Percentiles rank a stretch among this genome's conserved stretches.
These are phyloP conservation scores for Stenocarpella maydis DNA, from an alignment of 2,329 filamentous ascomycete genomes.

Conservation along the genomic window DNA sequence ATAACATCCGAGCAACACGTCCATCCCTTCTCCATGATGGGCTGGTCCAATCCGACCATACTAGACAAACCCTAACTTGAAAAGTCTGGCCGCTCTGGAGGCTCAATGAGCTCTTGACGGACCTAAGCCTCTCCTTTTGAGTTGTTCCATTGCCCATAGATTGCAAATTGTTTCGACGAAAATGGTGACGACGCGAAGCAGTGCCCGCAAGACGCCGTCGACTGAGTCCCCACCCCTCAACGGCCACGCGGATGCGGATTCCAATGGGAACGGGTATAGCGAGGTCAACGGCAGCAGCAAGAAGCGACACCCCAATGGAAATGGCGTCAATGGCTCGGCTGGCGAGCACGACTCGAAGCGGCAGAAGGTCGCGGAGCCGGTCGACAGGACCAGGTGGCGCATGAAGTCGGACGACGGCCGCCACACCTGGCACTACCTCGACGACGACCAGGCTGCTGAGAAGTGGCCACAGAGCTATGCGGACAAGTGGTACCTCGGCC, in stretches of 20 bases:
- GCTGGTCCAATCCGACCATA: neutral
- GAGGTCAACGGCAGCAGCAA: slow-evolving; percentile 39
- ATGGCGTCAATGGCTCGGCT: slow-evolving; percentile 34
- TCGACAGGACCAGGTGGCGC: slow-evolving; percentile 85
- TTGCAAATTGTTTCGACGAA: neutral
- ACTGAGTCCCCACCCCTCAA: neutral
- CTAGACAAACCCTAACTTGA: neutral
- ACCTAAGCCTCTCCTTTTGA: neutral
- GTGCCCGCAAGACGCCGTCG: slow-evolving; percentile 24
- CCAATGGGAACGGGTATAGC: slow-evolving; percentile 37
- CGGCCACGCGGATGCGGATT: slow-evolving; percentile 34
- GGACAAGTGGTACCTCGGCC: slow-evolving; percentile 88
- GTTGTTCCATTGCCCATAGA: neutral
- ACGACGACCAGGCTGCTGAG: slow-evolving; percentile 72
- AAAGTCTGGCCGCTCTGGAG: neutral
- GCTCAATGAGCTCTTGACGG: neutral
- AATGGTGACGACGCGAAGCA: slow-evolving; percentile 39
- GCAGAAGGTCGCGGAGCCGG: slow-evolving; percentile 64
- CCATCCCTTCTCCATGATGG: neutral
- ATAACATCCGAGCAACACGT: neutral
- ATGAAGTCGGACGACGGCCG: slow-evolving; percentile 82
- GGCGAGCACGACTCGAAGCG: slow-evolving; percentile 49
- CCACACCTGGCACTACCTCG: slow-evolving; percentile 94
- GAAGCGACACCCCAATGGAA: slow-evolving; percentile 54
- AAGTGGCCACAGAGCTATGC: slow-evolving; percentile 86